Base-by-base conservation (phyloP, 208 protist genomes). In the Zelonia costaricensis region DNA sequence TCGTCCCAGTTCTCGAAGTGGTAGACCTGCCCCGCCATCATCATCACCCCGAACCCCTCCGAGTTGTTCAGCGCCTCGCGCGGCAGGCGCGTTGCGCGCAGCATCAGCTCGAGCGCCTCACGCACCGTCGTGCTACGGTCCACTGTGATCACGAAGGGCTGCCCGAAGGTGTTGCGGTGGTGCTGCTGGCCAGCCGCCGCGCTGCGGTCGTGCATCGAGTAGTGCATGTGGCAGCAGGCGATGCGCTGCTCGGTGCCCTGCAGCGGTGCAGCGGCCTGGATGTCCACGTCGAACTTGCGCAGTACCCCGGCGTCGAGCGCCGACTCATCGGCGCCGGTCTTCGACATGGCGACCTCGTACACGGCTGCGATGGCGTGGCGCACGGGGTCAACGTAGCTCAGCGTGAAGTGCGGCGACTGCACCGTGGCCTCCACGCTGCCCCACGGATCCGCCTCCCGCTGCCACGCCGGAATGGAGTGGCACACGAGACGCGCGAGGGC, bases 121-220 rank as follows among this genome's bases (percentile, higher is more conserved):
- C 40, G 43, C 39, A 91, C 82, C 15, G 82, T 88, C 2, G 74
- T 81, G 16, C 18, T 48, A 15, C 27, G 36, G 57, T 71, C 58
- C 15, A 86, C 59, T 2, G 84, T 90, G 43, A 94, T 76, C 56
- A 88, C 42, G 49, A 91, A 91, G 0, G 88, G 88, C 60, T 84
- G 62, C 12, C 72, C 80, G 55, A 91, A 89, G 12, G 69, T 47
- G 31, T n/a, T 4, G 2, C 67, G 60, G 25, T 65, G 70, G 44
- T 39, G 42, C 35, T 72, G 47, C 43, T 22, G 18, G 3, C 28
- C 27, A 15, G 51, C 13, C 25, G n/a, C 45, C 31, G 22, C 8
- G 31, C 33, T 38, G 49, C 65, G 55, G 20, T 71, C 55, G 22
- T 43, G 27, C 8, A 15, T 42, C 31, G 48, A 39, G 56, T 78